Conservation (phyloP, 192 early-diverging fungal genomes). For the Backusella australiensis region DNA sequence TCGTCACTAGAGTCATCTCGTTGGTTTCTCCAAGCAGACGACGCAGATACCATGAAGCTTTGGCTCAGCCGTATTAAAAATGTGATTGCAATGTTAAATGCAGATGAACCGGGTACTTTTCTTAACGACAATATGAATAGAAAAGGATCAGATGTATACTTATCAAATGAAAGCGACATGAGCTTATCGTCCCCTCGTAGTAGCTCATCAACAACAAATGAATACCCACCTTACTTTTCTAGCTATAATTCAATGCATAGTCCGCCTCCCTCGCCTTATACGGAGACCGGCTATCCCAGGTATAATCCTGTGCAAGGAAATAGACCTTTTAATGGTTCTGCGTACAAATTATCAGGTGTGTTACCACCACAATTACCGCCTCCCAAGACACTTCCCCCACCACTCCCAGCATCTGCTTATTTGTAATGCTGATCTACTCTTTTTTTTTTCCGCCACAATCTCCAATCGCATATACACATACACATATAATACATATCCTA, state of each 20-base stretch:
- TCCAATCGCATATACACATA: neutral
- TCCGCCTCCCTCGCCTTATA: neutral
- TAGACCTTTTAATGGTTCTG: neutral
- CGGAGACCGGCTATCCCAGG: neutral
- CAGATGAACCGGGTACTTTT: neutral
- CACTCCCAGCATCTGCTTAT: constrained; percentile 2
- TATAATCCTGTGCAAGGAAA: constrained; percentile 2
- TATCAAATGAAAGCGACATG: neutral
- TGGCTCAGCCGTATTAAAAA: constrained; percentile 24
- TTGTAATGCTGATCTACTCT: neutral
- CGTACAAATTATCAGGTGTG: constrained; percentile 4
- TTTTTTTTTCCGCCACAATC: neutral
- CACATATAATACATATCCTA: neutral
- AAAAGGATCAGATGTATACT: neutral
- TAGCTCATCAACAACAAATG: neutral
- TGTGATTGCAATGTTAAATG: constrained; percentile 7
- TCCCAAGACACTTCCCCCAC: neutral
- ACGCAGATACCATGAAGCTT: constrained; percentile 12
- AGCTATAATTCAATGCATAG: neutral
- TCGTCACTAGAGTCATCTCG: neutral
- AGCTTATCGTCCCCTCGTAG: neutral
- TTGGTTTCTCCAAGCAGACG: constrained; percentile 29
- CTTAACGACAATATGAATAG: neutral
- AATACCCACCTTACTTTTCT: neutral
- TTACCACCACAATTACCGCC: constrained; percentile 2